These are phyloP conservation scores for Tricholoma hemisulphureum DNA, from an alignment of 768 basidiomycete genomes.

Conservation along the genomic window DNA sequence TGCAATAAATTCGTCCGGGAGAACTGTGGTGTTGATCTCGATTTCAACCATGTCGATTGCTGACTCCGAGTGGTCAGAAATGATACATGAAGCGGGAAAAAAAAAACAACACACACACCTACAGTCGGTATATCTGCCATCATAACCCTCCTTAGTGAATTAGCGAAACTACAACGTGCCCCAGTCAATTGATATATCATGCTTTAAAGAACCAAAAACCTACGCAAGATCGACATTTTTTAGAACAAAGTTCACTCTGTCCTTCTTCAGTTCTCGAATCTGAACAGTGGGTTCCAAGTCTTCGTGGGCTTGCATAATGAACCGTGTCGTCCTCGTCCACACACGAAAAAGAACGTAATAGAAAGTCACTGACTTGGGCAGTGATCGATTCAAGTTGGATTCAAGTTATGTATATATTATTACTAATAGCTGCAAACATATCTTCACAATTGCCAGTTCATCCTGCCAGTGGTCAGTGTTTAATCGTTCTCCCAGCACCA, in stretches of 20 bases:
- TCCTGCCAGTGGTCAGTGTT: no score
- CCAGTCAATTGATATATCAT: background rate
- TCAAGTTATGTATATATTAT: no score
- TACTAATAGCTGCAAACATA: no score
- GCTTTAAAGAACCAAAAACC: slow-evolving; percentile 28
- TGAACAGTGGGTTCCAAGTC: slow-evolving; percentile 69
- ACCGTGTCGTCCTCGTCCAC: no score
- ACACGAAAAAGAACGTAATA: no score
- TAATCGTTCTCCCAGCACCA: no score
- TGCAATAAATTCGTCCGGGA: slow-evolving; percentile 97
- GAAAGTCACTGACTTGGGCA: no score
- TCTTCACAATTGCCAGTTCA: no score
- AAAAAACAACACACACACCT: slow-evolving; percentile 50
- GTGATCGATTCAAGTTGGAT: no score
- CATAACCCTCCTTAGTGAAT: slow-evolving; percentile 89
- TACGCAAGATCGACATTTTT: slow-evolving; percentile 97
- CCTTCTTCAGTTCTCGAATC: slow-evolving; percentile 81
- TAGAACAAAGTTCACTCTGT: slow-evolving; percentile 87
- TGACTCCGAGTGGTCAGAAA: slow-evolving; percentile 31
- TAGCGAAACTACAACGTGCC: slow-evolving; percentile 68
- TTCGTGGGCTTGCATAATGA: slow-evolving; percentile 39
- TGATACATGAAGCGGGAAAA: slow-evolving; percentile 1
- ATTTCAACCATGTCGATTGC: slow-evolving; percentile 98
- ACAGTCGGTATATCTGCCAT: slow-evolving; percentile 97
- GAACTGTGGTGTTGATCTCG: slow-evolving; percentile 83